Evolutionary conservation across 768 basidiomycete genomes (phyloP).

Genomic region (Boletus barrowsii): DNA sequence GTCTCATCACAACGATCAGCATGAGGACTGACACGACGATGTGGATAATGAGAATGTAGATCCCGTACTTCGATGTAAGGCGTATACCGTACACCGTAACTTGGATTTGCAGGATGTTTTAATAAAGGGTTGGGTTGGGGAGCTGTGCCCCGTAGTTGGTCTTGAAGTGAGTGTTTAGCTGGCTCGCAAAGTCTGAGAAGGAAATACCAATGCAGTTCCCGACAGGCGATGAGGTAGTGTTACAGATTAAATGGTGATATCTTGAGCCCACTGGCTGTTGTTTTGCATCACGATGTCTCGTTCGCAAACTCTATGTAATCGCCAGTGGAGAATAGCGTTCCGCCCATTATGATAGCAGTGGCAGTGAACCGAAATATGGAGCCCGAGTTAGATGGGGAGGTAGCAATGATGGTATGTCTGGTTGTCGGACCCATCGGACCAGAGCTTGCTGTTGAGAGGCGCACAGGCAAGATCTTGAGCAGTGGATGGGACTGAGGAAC

Average conservation of each 20-base stretch:
- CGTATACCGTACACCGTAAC: not conserved
- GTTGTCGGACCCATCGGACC: slow-evolving; percentile 3
- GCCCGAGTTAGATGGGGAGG: not conserved
- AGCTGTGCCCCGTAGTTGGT: not conserved
- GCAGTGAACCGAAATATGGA: slow-evolving; percentile 9
- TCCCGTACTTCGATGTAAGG: too few species aligned
- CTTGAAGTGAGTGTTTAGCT: not conserved
- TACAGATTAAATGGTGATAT: slow-evolving; percentile 17
- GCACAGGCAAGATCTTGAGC: slow-evolving; percentile 8
- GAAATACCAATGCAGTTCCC: not conserved
- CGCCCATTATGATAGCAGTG: slow-evolving; percentile 3
- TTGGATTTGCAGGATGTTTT: not conserved
- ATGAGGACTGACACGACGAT: too few species aligned
- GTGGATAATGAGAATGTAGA: too few species aligned
- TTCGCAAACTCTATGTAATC: slow-evolving; percentile 12
- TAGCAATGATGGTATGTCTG: slow-evolving; percentile 4
- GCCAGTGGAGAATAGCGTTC: slow-evolving; percentile 3
- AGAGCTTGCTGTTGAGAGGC: not conserved
- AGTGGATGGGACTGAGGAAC: slow-evolving; percentile 9
- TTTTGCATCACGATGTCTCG: slow-evolving; percentile 9
- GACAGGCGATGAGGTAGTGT: not conserved
- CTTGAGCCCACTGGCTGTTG: slow-evolving; percentile 13
- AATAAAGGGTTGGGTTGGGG: not conserved
- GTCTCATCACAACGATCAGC: too few species aligned
- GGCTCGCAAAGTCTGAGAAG: slow-evolving; percentile 4